These are phyloP conservation scores for Actinomortierella ambigua DNA, from an alignment of 371 early-diverging fungal species.

Conservation along the genomic window DNA sequence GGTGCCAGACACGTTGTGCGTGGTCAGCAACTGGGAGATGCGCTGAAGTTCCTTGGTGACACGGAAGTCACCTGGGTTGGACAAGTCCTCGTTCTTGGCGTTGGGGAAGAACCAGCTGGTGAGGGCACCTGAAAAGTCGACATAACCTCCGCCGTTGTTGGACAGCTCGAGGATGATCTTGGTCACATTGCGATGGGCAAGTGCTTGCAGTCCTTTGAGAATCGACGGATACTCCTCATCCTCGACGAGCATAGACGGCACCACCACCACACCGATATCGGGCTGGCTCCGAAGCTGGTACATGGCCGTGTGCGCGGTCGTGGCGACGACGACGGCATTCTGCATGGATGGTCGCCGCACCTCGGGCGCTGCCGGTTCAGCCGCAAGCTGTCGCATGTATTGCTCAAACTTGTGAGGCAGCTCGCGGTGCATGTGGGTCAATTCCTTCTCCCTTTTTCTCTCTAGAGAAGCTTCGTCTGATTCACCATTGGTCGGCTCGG, in stretches of 20 bases:
- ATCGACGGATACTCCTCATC: constrained; percentile 2
- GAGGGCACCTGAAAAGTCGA: constrained; percentile 5
- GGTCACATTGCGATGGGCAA: constrained; percentile 11
- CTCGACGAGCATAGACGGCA: not conserved
- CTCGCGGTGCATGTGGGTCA: too few species aligned
- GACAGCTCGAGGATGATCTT: constrained; percentile 12
- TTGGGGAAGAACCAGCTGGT: constrained; percentile 11
- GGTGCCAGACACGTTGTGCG: constrained; percentile 6
- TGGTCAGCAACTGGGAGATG: not conserved
- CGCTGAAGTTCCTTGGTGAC: constrained; percentile 6
- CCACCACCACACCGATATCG: constrained; percentile 7
- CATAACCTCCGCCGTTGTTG: constrained; percentile 8
- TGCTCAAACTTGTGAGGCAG: too few species aligned
- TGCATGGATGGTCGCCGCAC: too few species aligned
- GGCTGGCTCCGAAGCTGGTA: constrained; percentile 18
- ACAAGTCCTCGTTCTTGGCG: too few species aligned
- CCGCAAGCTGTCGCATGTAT: not conserved
- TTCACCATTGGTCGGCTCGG: not conserved
- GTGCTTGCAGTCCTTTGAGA: not conserved
- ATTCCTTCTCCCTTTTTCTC: too few species aligned
- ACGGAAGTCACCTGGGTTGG: constrained; percentile 5
- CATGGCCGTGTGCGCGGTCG: constrained; percentile 5
- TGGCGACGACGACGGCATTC: not conserved
- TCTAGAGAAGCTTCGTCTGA: not conserved
- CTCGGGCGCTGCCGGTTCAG: not conserved